phyloP scores from a whole-genome alignment of 371 early-diverging fungal genomes.

The Rhizopus delemar region DNA sequence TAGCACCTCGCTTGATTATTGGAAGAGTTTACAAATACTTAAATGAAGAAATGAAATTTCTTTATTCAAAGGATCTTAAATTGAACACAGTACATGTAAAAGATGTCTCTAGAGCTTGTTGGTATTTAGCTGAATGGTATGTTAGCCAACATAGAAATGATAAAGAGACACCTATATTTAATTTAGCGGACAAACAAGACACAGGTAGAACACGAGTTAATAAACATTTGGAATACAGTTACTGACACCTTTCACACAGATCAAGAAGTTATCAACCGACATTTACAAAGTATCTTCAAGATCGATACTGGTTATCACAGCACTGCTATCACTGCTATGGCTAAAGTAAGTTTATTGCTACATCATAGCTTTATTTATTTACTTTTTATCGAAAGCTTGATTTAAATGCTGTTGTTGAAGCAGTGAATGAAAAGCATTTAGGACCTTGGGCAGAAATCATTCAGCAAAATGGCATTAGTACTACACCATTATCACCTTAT shows the following conservation, averaged over 20 bases:
- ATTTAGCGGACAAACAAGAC: conserved; percentile 79
- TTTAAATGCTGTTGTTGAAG: conserved; percentile 81
- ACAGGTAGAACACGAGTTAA: conserved; percentile 46
- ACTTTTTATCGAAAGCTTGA: conserved; percentile 54
- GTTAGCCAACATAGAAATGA: conserved; percentile 20
- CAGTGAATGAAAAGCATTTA: conserved; percentile 90
- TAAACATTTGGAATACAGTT: background rate
- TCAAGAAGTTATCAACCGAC: conserved; percentile 76
- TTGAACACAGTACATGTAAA: conserved; percentile 91
- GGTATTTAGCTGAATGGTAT: conserved; percentile 70
- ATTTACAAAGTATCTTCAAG: conserved; percentile 72
- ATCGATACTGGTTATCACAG: conserved; percentile 87
- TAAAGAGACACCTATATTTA: conserved; percentile 53
- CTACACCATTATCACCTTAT: conserved; percentile 90
- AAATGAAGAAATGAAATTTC: conserved; percentile 83
- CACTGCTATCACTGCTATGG: conserved; percentile 74
- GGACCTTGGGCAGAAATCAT: conserved; percentile 73
- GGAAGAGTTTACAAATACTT: conserved; percentile 84
- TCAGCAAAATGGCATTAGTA: conserved; percentile 57
- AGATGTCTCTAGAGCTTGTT: conserved; percentile 82
- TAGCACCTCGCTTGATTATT: conserved; percentile 88
- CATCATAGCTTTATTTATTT: background rate
- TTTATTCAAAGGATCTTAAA: conserved; percentile 88
- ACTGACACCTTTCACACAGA: conserved; percentile 43
- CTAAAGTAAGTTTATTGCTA: conserved; percentile 57